Evolutionary conservation across 2,329 filamentous ascomycete species (phyloP).

Genomic region (Penicillium olsonii): DNA sequence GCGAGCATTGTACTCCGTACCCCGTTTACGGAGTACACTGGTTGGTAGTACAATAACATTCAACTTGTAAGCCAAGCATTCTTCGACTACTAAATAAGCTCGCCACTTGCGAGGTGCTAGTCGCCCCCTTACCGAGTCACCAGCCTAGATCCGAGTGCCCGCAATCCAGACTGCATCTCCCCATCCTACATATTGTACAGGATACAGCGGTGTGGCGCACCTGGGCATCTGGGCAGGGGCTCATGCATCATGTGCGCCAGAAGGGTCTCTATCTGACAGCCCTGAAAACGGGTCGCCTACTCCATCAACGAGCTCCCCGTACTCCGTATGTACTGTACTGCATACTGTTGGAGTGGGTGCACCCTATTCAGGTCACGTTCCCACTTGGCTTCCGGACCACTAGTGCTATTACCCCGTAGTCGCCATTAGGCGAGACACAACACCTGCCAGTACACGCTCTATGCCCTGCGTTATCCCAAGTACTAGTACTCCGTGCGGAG

Average conservation of each 20-base stretch:
- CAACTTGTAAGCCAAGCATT: neutral
- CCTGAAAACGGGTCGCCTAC: neutral
- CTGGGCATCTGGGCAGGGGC: too few species aligned
- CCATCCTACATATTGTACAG: neutral
- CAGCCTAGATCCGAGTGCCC: neutral
- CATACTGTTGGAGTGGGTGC: too few species aligned
- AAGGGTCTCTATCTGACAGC: neutral
- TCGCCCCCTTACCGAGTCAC: neutral
- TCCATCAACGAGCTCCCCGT: neutral
- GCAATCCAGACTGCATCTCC: neutral
- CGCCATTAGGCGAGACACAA: too few species aligned
- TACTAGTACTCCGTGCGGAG: neutral
- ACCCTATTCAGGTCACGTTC: too few species aligned
- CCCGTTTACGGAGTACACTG: too few species aligned
- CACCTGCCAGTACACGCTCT: too few species aligned
- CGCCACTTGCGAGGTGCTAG: neutral
- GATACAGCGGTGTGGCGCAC: slow-evolving; percentile 2
- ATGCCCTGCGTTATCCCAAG: too few species aligned
- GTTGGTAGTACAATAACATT: too few species aligned
- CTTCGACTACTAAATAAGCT: neutral
- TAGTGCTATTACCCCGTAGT: too few species aligned
- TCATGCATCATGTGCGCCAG: neutral
- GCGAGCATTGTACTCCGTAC: too few species aligned
- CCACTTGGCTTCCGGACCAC: too few species aligned
- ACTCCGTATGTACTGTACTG: too few species aligned